A percentile compares a stretch with the other conserved stretches of the same genome.
Conservation (phyloP, 768 basidiomycete genomes). For the Xerocomellus chrysenteron region DNA sequence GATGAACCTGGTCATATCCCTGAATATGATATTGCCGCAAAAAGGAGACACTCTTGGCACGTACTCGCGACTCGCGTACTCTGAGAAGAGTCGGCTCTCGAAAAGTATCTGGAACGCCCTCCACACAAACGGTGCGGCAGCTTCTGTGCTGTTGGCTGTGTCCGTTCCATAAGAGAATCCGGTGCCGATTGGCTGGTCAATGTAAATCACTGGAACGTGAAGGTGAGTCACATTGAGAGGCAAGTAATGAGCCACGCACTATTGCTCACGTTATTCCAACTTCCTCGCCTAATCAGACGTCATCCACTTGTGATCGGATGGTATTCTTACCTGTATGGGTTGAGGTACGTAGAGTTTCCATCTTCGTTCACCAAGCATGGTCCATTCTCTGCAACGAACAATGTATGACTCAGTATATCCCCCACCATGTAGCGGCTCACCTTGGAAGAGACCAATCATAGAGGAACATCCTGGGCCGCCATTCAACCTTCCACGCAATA, state of each 20-base stretch:
- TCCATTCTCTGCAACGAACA: constrained; percentile 50
- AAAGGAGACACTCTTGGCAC: constrained; percentile 12
- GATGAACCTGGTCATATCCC: constrained; percentile 44
- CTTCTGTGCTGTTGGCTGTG: constrained; percentile 48
- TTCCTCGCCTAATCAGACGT: no score
- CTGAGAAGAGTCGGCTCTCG: constrained; percentile 49
- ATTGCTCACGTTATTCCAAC: constrained; percentile 67
- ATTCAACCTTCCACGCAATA: constrained; percentile 43
- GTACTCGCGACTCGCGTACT: constrained; percentile 54
- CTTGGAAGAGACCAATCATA: constrained; percentile 68
- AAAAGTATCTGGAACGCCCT: constrained; percentile 62
- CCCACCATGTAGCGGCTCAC: constrained; percentile 21
- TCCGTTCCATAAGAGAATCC: constrained; percentile 62
- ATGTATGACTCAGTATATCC: background rate
- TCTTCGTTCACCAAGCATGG: constrained; percentile 62
- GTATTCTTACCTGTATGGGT: constrained; percentile 53
- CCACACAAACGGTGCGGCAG: constrained; percentile 62
- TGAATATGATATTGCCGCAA: background rate
- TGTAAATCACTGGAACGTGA: constrained; percentile 54
- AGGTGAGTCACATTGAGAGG: no score
- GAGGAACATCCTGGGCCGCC: constrained; percentile 64
- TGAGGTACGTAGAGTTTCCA: constrained; percentile 48
- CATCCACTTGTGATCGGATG: background rate
- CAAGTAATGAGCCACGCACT: constrained; percentile 36
- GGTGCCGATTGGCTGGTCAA: constrained; percentile 67